Conservation (phyloP, 805 yeast genomes). For the Zygosaccharomyces siamensis region DNA sequence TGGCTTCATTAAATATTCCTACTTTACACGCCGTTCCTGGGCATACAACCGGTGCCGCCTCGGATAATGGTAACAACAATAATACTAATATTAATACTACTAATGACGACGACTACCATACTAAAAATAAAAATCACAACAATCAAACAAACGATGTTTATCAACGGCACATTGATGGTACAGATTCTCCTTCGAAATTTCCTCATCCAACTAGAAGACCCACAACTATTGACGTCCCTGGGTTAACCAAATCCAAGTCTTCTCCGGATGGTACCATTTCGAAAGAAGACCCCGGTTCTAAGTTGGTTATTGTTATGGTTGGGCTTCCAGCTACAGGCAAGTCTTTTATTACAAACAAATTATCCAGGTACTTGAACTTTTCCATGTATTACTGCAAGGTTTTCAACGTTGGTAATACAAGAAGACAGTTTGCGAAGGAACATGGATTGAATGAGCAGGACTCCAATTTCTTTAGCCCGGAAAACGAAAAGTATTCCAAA, state of each 20-base stretch:
- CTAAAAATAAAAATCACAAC: not conserved
- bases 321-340: conserved; percentile 96
- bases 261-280: conserved; percentile 72
- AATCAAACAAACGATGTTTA: not conserved
- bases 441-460: conserved; percentile 46
- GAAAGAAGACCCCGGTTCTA: conserved; percentile 66
- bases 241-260: conserved; percentile 74
- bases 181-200: conserved; percentile 24
- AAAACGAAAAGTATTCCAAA: conserved; percentile 55
- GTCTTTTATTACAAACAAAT: conserved; percentile 85
- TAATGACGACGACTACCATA: not conserved
- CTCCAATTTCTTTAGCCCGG: conserved; percentile 84
- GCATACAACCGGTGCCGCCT: not conserved
- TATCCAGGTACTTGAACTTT: conserved; percentile 89
- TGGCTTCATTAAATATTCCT: conserved; percentile 7
- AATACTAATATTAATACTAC: not conserved
- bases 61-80: not conserved
- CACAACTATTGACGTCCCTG: conserved; percentile 87
- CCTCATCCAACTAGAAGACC: conserved; percentile 49
- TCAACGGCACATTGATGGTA: conserved; percentile 5
- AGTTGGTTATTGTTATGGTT: conserved; percentile 91
- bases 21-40: not conserved
- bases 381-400: conserved; percentile 85
- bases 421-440: conserved; percentile 60
- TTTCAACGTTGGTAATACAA: conserved; percentile 92